Evolutionary conservation across 2,329 filamentous ascomycete species (phyloP), one percentile per base, ranked within the genome.

Genomic region (Monilinia polystroma): DNA sequence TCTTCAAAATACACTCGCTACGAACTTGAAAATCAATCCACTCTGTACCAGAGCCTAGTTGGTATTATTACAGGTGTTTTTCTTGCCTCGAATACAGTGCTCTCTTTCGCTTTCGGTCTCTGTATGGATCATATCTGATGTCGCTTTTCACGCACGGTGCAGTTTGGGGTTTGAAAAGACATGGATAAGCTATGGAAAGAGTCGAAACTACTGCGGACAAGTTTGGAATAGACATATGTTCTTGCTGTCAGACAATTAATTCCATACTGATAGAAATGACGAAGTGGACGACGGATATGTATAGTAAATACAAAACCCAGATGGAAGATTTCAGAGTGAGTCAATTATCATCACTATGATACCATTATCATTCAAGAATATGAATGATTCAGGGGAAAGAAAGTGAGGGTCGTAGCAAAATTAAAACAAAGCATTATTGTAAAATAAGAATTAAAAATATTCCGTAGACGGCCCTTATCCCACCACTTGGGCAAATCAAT

Each of bases 331-430:
- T 51, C 45, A 23, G 4, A 38, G 43, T 51, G 45, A 60, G 45
- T 35, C 45, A 49, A 62, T 18, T 3, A 41, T 41, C 32, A 38
- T 51, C 29, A 26, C 20, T 6, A 43, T 20, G 55, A 43, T 51
- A 43, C 14, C 18, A 7, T 32, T 4, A 35, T 35, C 11, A 16
- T 51, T 38, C 14, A 51, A 51, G n/a, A 51, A 38, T 26, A 45
- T 54, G 18, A 35, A 26, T 51, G 58, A 47, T 64, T 45, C 54
- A 47, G 54, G 51, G 64, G 63, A 51, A 35, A 35, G 29, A 35
- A 53, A 68, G 55, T 41, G 53, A 66, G 63, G 63, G 63, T 54
- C 16, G 49, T 29, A 63, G 47, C 26, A 32, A 47, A 26, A 41
- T 41, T 63, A 43, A 53, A n/a, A 45, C 38, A 58, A 51, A 20